These are phyloP conservation scores for Yamadazyma phyllophila DNA, from an alignment of 805 yeast species.

Conservation along the genomic window DNA sequence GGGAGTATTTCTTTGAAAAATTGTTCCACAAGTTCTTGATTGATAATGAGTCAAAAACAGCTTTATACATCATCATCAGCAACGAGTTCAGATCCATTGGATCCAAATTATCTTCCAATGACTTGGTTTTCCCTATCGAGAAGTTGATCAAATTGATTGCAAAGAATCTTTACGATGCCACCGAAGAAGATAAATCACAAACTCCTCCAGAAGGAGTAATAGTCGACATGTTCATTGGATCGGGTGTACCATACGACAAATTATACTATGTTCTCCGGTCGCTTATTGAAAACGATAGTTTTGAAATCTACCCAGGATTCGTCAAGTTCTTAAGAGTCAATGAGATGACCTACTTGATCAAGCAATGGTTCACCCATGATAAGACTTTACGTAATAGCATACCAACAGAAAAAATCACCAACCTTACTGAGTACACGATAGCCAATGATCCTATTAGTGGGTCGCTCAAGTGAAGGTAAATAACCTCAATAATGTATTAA, in stretches of 20 bases:
- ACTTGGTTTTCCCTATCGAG: conserved; percentile 76
- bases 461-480: conserved; percentile 5
- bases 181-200: conserved; percentile 33
- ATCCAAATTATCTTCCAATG: conserved; percentile 61
- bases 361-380: conserved; percentile 66
- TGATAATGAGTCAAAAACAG: conserved; percentile 24
- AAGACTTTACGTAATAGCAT: conserved; percentile 60
- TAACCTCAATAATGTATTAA: conserved; percentile 2
- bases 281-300: conserved; percentile 56
- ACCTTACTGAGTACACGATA: conserved; percentile 45
- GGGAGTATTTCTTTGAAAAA: conserved; percentile 70
- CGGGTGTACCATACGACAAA: conserved; percentile 64
- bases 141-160: conserved; percentile 66
- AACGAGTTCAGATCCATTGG: conserved; percentile 54
- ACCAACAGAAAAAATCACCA: conserved; percentile 43
- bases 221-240: conserved; percentile 58
- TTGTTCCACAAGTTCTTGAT: conserved; percentile 30
- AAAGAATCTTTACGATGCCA: conserved; percentile 46
- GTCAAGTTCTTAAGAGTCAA: conserved; percentile 32
- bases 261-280: conserved; percentile 63
- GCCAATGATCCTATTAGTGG: conserved; percentile 55
- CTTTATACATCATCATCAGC: conserved; percentile 37
- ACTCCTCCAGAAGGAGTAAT: conserved; percentile 52
- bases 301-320: conserved; percentile 51
- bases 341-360: conserved; percentile 64